A percentile compares a stretch with the other conserved stretches of the same genome.
Evolutionary conservation across 2,329 filamentous ascomycete genomes (phyloP).

Genomic region (Xylariaceae sp.): DNA sequence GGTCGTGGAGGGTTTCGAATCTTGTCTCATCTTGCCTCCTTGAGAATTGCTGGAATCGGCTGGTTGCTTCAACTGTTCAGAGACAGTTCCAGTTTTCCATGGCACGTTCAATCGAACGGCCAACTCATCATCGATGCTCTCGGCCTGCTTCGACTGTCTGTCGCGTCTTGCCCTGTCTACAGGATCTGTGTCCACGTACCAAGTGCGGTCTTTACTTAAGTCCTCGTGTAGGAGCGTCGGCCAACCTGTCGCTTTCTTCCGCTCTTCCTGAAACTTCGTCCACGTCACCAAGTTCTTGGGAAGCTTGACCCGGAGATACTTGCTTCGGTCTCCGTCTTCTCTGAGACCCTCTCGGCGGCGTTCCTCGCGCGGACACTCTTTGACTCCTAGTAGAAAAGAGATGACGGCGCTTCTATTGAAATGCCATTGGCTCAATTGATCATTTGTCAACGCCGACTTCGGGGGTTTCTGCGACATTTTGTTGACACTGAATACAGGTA

Average conservation of each 20-base stretch:
- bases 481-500: conserved; percentile 8
- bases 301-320: conserved; percentile 5
- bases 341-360: not conserved
- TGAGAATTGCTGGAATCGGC: no score
- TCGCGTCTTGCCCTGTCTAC: not conserved
- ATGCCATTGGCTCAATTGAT: no score
- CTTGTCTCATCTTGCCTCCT: no score
- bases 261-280: conserved; percentile 1
- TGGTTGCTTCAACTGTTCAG: no score
- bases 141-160: not conserved
- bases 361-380: not conserved
- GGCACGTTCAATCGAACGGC: conserved; percentile 1
- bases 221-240: conserved; percentile 9
- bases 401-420: no score
- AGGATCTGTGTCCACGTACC: conserved; percentile 4
- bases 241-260: conserved; percentile 4
- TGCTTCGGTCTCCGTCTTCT: not conserved
- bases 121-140: not conserved
- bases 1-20: no score
- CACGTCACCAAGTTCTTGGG: conserved; percentile 2
- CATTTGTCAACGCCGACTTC: no score
- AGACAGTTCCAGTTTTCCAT: not conserved
- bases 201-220: conserved; percentile 7
- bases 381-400: no score
- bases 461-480: not conserved